Base-by-base conservation (phyloP, 2,329 filamentous ascomycete species). In the Paecilomyces formosus region DNA sequence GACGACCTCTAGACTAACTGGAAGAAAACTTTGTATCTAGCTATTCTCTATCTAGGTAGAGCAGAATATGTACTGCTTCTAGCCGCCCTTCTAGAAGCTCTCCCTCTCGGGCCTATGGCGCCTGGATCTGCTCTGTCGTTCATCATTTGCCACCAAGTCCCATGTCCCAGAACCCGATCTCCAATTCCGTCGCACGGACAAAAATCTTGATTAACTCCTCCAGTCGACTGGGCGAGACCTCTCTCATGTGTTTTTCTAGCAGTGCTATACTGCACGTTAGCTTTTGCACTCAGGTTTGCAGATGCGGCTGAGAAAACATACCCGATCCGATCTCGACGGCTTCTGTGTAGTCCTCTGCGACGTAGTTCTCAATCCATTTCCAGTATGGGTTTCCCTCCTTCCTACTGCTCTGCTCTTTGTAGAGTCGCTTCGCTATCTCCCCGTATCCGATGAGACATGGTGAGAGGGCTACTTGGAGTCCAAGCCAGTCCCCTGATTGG, bases 381-480 rank as follows among this genome's bases (percentile, higher is more conserved):
- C 89, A 94, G 76, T 96, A 97, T 18, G 76, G 80, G 70, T 93
- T 95, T 0, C 79, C 84, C 12, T 88, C 79, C 45, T 81, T 80
- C 54, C 77, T 67, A 35, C 85, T 88, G n/a, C 77, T 79, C 54
- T 81, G 76, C 61, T 89, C 86, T 13, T 78, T 78, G 65, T 86
- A 81, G 2, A 96, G 79, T 66, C 90, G 83, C 66, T 82, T 81
- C 5, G 90, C 93, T 60, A 95, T 89, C 58, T 85, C 84, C 9
- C 88, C 88, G 71, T 97, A 97, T 50, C 93, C 93, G n/a, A 97
- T 82, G 31, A 96, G 79, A 70, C 93, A 97, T 0, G 93, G 92
- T 13, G 92, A 86, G 57, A 97, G 81, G 3, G 90, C 87, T 61
- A 97, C 79, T 68, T 96, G 91, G 9, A 97, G 82, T 3, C 87